These are phyloP conservation scores for Saccharomyces hybrid DNA, from an alignment of 1,139 yeast genomes.

Conservation along the genomic window DNA sequence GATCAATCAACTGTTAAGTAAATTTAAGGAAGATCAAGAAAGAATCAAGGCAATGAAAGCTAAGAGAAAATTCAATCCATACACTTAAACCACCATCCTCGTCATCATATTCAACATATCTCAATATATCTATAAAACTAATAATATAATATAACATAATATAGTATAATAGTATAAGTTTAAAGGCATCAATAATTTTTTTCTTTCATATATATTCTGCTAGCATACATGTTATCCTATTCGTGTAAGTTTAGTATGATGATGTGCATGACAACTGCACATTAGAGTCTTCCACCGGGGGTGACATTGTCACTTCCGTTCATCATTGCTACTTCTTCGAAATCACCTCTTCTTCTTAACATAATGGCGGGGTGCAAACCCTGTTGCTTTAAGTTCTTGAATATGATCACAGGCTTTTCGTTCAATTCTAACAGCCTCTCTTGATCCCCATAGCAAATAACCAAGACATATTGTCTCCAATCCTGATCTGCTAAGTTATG, in stretches of 20 bases:
- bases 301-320: constrained; percentile 14
- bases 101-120: not conserved
- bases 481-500: constrained; percentile 75
- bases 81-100: constrained; percentile 33
- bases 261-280: not conserved
- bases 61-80: constrained; percentile 79
- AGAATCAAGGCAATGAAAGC: constrained; percentile 71
- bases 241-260: too few species aligned
- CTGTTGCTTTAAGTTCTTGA: constrained; percentile 76
- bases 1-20: constrained; percentile 74
- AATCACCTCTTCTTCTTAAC: constrained; percentile 73
- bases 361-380: constrained; percentile 91
- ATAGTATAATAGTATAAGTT: not conserved
- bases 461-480: constrained; percentile 84
- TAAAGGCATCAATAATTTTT: not conserved
- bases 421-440: constrained; percentile 78
- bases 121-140: not conserved
- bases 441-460: constrained; percentile 85
- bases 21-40: constrained; percentile 87
- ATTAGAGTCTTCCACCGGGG: constrained; percentile 29
- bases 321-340: constrained; percentile 27
- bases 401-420: constrained; percentile 85
- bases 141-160: not conserved
- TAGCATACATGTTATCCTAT: not conserved
- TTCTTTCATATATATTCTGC: not conserved